These are phyloP conservation scores for Mycena citricolor DNA, from an alignment of 1,284 basidiomycete genomes.

Conservation along the genomic window DNA sequence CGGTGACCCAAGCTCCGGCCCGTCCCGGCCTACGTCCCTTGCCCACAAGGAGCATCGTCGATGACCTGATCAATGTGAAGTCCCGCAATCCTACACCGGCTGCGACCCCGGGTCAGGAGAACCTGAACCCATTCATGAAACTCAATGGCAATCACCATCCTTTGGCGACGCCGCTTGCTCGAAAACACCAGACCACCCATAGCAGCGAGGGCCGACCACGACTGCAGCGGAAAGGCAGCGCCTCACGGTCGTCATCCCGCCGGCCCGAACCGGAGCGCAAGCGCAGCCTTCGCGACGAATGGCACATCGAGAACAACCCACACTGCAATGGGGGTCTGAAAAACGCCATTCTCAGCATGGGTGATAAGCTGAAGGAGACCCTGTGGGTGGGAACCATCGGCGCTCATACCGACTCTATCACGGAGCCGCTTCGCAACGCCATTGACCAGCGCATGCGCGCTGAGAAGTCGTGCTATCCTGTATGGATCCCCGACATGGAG, in stretches of 20 bases:
- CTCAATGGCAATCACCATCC: too few relatives aligned
- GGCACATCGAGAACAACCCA: slow-evolving; percentile 66
- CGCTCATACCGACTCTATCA: slow-evolving; percentile 62
- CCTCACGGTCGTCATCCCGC: slow-evolving; percentile 55
- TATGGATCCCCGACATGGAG: slow-evolving; percentile 80
- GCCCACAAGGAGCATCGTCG: slow-evolving; percentile 69
- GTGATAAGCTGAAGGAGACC: slow-evolving; percentile 49
- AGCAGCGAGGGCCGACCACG: slow-evolving; percentile 38
- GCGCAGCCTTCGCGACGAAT: slow-evolving; percentile 37
- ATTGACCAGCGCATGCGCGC: slow-evolving; percentile 62
- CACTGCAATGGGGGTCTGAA: slow-evolving; percentile 80
- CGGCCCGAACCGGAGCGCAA: slow-evolving; percentile 27
- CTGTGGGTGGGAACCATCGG: slow-evolving; percentile 84
- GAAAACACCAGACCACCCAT: slow-evolving; percentile 40
- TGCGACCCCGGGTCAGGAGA: slow-evolving; percentile 36
- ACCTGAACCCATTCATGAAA: slow-evolving; percentile 39
- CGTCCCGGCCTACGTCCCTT: slow-evolving; percentile 12
- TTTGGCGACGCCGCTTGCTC: slow-evolving; percentile 45
- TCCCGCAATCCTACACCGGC: slow-evolving; percentile 36
- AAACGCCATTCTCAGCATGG: slow-evolving; percentile 73
- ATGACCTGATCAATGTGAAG: slow-evolving; percentile 66
- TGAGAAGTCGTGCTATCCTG: slow-evolving; percentile 61
- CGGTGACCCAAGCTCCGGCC: slow-evolving; percentile 11
- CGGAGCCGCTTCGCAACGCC: slow-evolving; percentile 52
- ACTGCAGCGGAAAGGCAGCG: slow-evolving; percentile 46